These are phyloP conservation scores for Malus hybrid DNA, from an alignment of 331 rosid species.

Conservation along the genomic window DNA sequence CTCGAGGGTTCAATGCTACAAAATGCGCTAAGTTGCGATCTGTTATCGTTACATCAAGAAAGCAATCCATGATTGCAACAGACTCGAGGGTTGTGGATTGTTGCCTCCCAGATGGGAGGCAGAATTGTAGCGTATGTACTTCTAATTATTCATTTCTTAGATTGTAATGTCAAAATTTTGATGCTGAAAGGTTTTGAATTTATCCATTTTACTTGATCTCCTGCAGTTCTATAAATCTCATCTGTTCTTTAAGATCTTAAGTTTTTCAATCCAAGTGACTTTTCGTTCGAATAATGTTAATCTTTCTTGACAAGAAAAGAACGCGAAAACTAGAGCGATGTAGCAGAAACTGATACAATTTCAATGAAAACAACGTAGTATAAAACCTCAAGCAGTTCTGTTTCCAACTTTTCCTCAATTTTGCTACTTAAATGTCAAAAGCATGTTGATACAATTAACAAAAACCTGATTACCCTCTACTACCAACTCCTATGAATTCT, in stretches of 20 bases:
- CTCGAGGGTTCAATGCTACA: constrained; percentile 72
- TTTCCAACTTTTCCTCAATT: background rate
- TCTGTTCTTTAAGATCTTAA: background rate
- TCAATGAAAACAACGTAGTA: background rate
- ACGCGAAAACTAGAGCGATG: background rate
- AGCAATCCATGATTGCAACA: background rate
- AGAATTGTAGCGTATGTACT: constrained; percentile 4
- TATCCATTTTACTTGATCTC: background rate
- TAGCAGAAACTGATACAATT: background rate
- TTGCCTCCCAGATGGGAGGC: background rate
- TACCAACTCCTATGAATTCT: background rate
- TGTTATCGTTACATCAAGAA: background rate
- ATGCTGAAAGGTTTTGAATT: constrained; percentile 4
- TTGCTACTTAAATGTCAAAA: background rate
- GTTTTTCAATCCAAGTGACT: background rate
- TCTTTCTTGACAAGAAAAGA: background rate
- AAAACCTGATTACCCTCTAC: background rate
- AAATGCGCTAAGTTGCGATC: constrained; percentile 57
- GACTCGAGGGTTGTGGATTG: background rate
- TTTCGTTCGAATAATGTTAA: background rate
- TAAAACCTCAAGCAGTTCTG: background rate
- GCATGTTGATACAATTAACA: background rate
- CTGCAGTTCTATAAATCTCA: background rate
- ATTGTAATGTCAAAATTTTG: constrained; percentile 11
- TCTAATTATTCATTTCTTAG: background rate